These are phyloP conservation scores for Lactarius quietus DNA, from an alignment of 768 basidiomycete genomes.

Conservation along the genomic window DNA sequence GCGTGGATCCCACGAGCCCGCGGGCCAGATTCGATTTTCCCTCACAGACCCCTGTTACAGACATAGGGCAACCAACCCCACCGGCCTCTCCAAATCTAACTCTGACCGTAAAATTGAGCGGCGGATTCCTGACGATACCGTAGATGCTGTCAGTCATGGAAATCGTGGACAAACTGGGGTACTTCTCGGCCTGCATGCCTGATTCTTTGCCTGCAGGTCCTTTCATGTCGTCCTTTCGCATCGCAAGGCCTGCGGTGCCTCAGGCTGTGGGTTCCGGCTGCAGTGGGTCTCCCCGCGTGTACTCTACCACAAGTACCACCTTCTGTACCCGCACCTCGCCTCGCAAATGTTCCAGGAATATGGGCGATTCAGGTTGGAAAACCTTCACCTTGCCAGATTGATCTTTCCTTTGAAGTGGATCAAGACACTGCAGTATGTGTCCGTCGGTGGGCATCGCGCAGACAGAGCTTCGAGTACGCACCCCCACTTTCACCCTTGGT, in stretches of 20 bases:
- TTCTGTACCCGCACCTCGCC: neutral
- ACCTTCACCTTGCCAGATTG: slow-evolving; percentile 9
- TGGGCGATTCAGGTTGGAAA: slow-evolving; percentile 23
- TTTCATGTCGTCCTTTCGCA: neutral
- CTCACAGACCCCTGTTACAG: neutral
- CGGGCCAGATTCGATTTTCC: neutral
- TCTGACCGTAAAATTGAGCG: neutral
- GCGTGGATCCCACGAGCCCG: neutral
- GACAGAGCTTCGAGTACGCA: slow-evolving; percentile 19
- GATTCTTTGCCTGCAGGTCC: neutral
- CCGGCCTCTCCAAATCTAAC: neutral
- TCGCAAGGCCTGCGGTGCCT: neutral
- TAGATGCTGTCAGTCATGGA: neutral
- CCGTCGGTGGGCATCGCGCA: slow-evolving; percentile 18
- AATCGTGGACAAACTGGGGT: neutral
- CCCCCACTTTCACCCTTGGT: neutral
- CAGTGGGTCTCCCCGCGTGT: neutral
- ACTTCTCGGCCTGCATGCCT: neutral
- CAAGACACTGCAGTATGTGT: slow-evolving; percentile 13
- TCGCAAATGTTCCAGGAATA: slow-evolving; percentile 14
- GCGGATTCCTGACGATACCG: neutral
- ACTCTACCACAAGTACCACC: neutral
- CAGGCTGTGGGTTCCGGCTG: neutral
- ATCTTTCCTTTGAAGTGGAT: slow-evolving; percentile 18
- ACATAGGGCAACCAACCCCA: too few species aligned